Percentiles rank a stretch among this genome's conserved stretches.
Evolutionary conservation across 371 early-diverging fungal genomes (phyloP).

Genomic region (Smittium culicis): DNA sequence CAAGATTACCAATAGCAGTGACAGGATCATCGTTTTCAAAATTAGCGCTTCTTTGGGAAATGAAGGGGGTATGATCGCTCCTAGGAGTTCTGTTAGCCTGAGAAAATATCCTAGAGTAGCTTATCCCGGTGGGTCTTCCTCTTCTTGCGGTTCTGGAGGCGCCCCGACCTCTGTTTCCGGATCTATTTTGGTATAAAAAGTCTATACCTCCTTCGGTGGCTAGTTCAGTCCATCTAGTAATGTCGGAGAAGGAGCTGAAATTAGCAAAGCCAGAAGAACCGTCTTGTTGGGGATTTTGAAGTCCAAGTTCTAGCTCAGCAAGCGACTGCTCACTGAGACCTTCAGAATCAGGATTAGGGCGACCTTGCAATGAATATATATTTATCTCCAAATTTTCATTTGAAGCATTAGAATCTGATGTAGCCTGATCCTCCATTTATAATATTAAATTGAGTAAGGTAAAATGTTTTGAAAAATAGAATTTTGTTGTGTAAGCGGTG

Average conservation of each 20-base stretch:
- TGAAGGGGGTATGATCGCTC: background rate
- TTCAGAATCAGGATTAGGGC: background rate
- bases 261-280: background rate
- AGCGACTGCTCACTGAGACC: background rate
- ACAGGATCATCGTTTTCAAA: background rate
- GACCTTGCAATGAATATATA: background rate
- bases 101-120: background rate
- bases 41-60: background rate
- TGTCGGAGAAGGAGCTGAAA: background rate
- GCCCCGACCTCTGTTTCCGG: background rate
- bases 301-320: background rate
- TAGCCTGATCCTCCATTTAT: background rate
- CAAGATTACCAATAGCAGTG: background rate
- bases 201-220: background rate
- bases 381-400: background rate
- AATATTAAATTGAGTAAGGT: too few species aligned
- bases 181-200: background rate
- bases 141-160: background rate
- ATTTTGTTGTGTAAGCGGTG: too few species aligned
- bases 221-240: background rate
- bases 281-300: background rate
- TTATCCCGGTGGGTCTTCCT: background rate
- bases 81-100: background rate
- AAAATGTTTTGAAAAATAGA: too few species aligned
- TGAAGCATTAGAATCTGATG: background rate